Base-by-base conservation (phyloP, 1,284 basidiomycete genomes). In the Puccinia coronata region DNA sequence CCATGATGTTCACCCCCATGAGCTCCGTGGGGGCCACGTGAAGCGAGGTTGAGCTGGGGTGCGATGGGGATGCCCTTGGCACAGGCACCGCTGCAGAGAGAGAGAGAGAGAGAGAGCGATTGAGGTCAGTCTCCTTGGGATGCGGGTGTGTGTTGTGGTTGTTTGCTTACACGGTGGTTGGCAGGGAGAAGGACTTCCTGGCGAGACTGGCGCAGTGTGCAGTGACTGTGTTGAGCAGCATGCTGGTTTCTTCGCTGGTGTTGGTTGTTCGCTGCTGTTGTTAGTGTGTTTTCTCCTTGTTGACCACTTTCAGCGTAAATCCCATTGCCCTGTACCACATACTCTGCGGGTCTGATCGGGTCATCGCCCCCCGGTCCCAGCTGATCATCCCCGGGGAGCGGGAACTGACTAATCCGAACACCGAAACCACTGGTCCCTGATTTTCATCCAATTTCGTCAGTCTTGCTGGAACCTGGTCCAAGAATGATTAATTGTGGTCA, bases 151-250 rank as follows among this genome's bases (percentile, higher is more conserved):
- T 88, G 82, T 93, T 93, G 63, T 89, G 91, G 59, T 94, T 89
- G 82, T 93, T 90, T 12, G 90, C 88, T 86, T 92, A 91, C 83
- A 93, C 91, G 69, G 94, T 94, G 82, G 94, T 92, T 61, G 92
- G 88, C 85, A 96, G 88, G 87, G 91, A 94, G 86, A 94, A 88
- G 83, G 92, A 91, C 83, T 83, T 86, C 83, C 86, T 85, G 75
- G 84, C 83, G 82, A 85, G 83, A 77, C 85, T 83, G 70, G 83
- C 82, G 80, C 82, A 82, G 73, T 63, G 39, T 8, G 61, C 61
- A 39, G 61, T 63, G 36, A 63, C 39, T 34, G 39, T 63, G 61
- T 63, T 63, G 36, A 63, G 34, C 5, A 39, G 36, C 61, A 63
- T 63, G 9, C 28, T 59, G 28, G 28, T n/a, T 31, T n/a, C 20